Evolutionary conservation across 2,329 filamentous ascomycete species (phyloP), one percentile per base, ranked within the genome.

Genomic region (Thermothelomyces thermophilus): DNA sequence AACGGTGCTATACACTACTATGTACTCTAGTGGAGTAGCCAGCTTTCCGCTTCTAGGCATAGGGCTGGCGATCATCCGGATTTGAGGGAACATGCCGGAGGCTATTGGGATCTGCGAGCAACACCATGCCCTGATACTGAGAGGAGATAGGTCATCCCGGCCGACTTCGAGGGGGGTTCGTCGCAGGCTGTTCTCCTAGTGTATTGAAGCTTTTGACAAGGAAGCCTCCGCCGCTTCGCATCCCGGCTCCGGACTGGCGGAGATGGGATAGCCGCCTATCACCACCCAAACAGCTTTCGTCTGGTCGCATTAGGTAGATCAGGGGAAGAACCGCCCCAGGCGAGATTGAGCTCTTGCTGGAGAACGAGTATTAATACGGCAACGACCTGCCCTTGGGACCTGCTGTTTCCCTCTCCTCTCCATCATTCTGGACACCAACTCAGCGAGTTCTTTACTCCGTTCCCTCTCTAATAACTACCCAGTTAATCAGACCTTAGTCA

Each of bases 91-190:
- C 45, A 34, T 42, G 52, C 42, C 13, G 4, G 13, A 33, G 39
- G 43, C 52, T 52, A 55, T 55, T 55, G 52, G 42, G 52, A 52
- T 55, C 52, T 36, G 49, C 52, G 33, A 37, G 9, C 36, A 54
- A 42, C 50, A 43, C 51, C 41, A 46, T 33, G 45, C 43, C 22
- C 11, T 5, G 9, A 5, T 26, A 5, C 24, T 26, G 24, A 34
- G 35, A 41, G 14, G 9, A 20, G 31, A 17, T 31, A 41, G 42
- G 24, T 20, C 37, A 47, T 44, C 42, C 46, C 35, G 24, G 42
- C 10, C 5, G n/a, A n/a, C n/a, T n/a, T n/a, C n/a, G n/a, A n/a
- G n/a, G n/a, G n/a, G n/a, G n/a, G n/a, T n/a, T n/a, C n/a, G n/a
- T n/a, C n/a, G n/a, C n/a, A n/a, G n/a, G n/a, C n/a, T n/a, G n/a